phyloP scores from a whole-genome alignment of 225 moss, liverwort and hornwort genomes.

The Pseudisothecium myosuroides region DNA sequence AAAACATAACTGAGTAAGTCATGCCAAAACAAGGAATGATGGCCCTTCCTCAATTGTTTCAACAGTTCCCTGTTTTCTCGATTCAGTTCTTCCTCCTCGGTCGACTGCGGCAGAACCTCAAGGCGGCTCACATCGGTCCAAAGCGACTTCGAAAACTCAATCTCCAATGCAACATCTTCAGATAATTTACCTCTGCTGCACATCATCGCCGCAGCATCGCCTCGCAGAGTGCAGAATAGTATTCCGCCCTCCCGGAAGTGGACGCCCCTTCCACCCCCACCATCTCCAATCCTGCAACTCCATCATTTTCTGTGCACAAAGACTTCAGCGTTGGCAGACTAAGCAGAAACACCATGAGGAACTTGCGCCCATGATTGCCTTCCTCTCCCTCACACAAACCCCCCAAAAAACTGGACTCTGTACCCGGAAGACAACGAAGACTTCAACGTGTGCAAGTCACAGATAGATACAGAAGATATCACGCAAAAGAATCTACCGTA shows the following conservation, averaged over 20 bases:
- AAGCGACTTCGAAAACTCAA: too few relatives aligned
- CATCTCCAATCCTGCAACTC: neutral
- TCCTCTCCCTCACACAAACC: neutral
- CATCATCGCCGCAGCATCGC: too few relatives aligned
- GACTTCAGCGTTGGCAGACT: neutral
- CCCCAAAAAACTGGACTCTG: neutral
- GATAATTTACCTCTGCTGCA: too few relatives aligned
- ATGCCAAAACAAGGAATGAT: too few relatives aligned
- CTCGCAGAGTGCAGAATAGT: neutral
- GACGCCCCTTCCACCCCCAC: neutral
- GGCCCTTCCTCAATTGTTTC: too few relatives aligned
- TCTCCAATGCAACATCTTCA: too few relatives aligned
- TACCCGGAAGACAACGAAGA: neutral
- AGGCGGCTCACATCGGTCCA: too few relatives aligned
- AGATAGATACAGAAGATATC: neutral
- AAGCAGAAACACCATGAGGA: too few relatives aligned
- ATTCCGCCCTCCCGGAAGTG: neutral
- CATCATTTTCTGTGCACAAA: neutral
- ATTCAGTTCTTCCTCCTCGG: too few relatives aligned
- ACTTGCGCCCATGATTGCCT: neutral
- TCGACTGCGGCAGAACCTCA: too few relatives aligned
- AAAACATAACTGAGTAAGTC: too few relatives aligned
- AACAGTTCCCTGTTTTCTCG: too few relatives aligned
- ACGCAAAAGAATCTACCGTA: neutral
- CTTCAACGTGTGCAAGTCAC: neutral